Evolutionary conservation across 176 grass and related monocot species (phyloP).

Genomic region (Otatea glauca): DNA sequence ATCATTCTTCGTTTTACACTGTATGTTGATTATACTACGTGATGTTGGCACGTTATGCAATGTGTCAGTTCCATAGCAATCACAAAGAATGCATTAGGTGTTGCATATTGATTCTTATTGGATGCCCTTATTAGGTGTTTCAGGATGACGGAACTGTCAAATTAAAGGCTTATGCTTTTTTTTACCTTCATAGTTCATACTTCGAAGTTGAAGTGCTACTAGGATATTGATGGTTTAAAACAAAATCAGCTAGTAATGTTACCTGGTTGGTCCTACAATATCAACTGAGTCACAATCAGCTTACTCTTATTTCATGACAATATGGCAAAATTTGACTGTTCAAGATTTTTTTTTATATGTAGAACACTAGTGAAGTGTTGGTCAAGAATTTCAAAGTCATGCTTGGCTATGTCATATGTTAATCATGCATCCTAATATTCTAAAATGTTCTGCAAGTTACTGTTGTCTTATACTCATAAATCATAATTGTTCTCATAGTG

Average conservation of each 20-base stretch:
- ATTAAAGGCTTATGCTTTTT: not conserved
- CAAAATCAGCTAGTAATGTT: not conserved
- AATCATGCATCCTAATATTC: not conserved
- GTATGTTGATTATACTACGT: not conserved
- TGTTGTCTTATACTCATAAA: not conserved
- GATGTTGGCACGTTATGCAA: not conserved
- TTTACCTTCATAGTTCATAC: not conserved
- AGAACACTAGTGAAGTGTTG: not conserved
- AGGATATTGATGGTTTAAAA: not conserved
- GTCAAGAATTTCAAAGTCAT: not conserved
- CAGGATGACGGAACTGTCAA: not conserved
- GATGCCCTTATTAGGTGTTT: not conserved
- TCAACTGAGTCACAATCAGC: not conserved
- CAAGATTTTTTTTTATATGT: not conserved
- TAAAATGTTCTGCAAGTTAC: not conserved
- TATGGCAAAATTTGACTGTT: not conserved
- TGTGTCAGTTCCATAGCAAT: not conserved
- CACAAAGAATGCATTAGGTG: not conserved
- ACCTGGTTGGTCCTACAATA: not conserved
- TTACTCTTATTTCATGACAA: not conserved
- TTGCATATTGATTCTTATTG: not conserved
- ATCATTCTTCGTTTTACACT: not conserved
- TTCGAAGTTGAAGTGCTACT: not conserved
- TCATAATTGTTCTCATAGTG: not conserved
- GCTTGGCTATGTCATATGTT: not conserved